Evolutionary conservation across 768 basidiomycete genomes (phyloP), one percentile per base, ranked within the genome.

Genomic region (Candolleomyces eurysporus): DNA sequence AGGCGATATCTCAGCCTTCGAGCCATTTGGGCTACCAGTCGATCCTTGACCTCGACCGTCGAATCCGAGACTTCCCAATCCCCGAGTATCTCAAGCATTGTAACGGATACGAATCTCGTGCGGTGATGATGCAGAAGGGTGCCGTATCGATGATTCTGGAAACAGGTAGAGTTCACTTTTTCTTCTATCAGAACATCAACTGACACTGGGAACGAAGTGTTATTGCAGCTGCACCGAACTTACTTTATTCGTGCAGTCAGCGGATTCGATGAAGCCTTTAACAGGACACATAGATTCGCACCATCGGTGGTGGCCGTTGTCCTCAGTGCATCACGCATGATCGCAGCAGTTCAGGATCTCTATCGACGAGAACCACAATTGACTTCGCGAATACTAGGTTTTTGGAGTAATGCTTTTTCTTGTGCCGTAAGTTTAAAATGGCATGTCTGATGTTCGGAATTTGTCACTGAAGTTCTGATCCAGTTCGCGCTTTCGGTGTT

Each of bases 221-320:
- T 14, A 16, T 58, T 89, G 14, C 87, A 88, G 66, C 72, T 89
- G 36, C 88, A 90, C 69, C 76, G 87, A 54, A 81, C 82, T n/a
- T 88, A 80, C 73, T 89, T 89, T 69, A 85, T 85, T 21, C 81
- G 82, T 55, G 86, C 87, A 21, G 73, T 89, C 42, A 85, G 81
- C 61, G 76, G 78, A 6, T 82, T 79, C 40, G 85, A 87, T 67
- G 78, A 80, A 61, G 79, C 82, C 0, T 85, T 89, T 70, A 85
- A 87, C 59, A 77, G 84, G 61, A 77, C 75, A 57, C 85, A 89
- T 74, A 82, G 79, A 69, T 88, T 85, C 64, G 87, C 88, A 6
- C 86, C 87, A 4, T 89, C 88, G 8, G 86, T 87, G 11, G 82
- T 89, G 13, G 88, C 89, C 32, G 83, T 86, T 13, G 88, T 86